Evolutionary conservation across 208 protist genomes (phyloP).

Genomic region (Crithidia brevicula): DNA sequence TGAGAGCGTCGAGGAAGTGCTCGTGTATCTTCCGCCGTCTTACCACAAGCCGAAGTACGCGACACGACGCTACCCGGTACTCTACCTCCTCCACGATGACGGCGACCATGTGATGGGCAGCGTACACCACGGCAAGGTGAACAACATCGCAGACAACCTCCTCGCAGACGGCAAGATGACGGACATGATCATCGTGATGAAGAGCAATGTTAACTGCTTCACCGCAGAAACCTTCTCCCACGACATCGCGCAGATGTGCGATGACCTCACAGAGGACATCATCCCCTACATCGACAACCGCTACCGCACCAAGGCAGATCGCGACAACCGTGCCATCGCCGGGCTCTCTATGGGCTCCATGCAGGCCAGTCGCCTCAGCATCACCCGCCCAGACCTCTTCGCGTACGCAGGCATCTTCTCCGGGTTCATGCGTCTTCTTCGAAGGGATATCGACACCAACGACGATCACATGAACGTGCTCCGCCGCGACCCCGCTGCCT

Average conservation of each 20-base stretch:
- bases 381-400: constrained; percentile 37
- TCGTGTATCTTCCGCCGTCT: constrained; percentile 41
- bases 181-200: constrained; percentile 32
- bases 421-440: constrained; percentile 28
- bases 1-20: constrained; percentile 28
- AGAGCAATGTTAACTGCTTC: neutral
- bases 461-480: constrained; percentile 31
- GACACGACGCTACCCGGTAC: constrained; percentile 36
- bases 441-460: constrained; percentile 15
- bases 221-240: neutral
- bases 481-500: constrained; percentile 13
- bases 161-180: constrained; percentile 23
- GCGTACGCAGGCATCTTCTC: constrained; percentile 41
- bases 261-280: constrained; percentile 35
- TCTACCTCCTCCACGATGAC: constrained; percentile 44
- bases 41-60: constrained; percentile 31
- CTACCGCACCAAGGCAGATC: constrained; percentile 34
- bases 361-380: constrained; percentile 34
- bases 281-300: constrained; percentile 39
- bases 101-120: constrained; percentile 30
- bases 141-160: constrained; percentile 51
- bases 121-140: constrained; percentile 41
- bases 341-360: constrained; percentile 45
- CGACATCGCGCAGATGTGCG: constrained; percentile 9
- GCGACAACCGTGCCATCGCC: constrained; percentile 37